Evolutionary conservation across 768 basidiomycete genomes (phyloP).

Genomic region (Daedalea quercina): DNA sequence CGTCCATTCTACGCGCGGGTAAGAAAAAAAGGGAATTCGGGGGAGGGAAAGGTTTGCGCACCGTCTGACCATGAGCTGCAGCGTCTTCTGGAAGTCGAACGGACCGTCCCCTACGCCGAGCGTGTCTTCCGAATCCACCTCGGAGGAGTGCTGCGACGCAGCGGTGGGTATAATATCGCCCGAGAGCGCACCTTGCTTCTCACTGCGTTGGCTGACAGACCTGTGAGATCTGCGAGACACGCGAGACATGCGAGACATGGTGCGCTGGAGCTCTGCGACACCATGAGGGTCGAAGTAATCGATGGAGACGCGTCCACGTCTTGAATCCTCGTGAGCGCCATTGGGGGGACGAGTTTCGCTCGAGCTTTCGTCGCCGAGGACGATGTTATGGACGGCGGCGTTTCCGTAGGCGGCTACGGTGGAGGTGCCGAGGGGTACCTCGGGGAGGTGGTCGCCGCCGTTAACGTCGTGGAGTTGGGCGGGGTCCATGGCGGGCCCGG

Average conservation of each 20-base stretch:
- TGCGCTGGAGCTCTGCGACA: conserved; percentile 32
- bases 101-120: conserved; percentile 16
- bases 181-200: background rate
- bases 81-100: conserved; percentile 24
- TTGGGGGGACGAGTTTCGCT: too few species aligned
- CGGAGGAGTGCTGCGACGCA: background rate
- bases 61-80: conserved; percentile 19
- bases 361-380: background rate
- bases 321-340: too few species aligned
- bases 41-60: conserved; percentile 1
- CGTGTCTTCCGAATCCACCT: conserved; percentile 14
- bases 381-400: conserved; percentile 8
- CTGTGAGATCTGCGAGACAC: too few species aligned
- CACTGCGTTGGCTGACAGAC: background rate
- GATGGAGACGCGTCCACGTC: conserved; percentile 25
- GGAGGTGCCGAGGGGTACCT: conserved; percentile 9
- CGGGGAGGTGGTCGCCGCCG: conserved; percentile 11
- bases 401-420: conserved; percentile 10
- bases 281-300: conserved; percentile 52
- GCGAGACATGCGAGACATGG: conserved; percentile 24
- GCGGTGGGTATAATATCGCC: background rate
- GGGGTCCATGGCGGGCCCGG: conserved; percentile 7
- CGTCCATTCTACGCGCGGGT: conserved; percentile 31
- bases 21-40: background rate
- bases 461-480: conserved; percentile 12